Base-by-base conservation (phyloP, 257 asterid species). In the Ajuga chamaepitys region DNA sequence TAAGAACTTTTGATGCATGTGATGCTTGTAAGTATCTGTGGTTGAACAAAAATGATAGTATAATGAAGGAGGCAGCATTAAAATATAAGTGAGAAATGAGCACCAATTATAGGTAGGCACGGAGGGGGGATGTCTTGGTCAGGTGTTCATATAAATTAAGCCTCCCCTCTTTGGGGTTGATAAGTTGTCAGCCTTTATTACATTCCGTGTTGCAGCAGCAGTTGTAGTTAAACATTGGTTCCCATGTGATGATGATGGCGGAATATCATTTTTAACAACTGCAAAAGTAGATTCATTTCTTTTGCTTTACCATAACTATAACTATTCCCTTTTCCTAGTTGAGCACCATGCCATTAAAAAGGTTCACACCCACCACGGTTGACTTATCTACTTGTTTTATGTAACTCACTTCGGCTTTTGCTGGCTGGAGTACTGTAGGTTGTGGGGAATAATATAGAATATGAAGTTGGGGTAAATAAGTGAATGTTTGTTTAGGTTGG, bases 141-240 rank as follows among this genome's bases (percentile, higher is more conserved):
- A 8, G 4, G 4, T 4, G 37, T 5, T 30, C 37, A 28, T 28
- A 30, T 30, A 30, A 30, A 30, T 30, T 30, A 30, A 30, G 4
- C 3, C 16, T n/a, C n/a, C n/a, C n/a, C 37, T 28, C 7, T 22
- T 62, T 52, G 53, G 54, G 51, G 64, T 65, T 70, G 74, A 56
- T 78, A 68, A 67, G 78, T 62, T 78, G 83, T 67, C 74, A 50
- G 55, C 64, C 62, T 65, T 25, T 64, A 16, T 12, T 42, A 9
- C 35, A 17, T 54, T 50, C 59, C 12, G 59, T 45, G 22, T 45
- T 45, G 14, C 52, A 47, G 53, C n/a, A n/a, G n/a, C n/a, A n/a
- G n/a, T n/a, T 56, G 68, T 64, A 60, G 41, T 24, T 21, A 21
- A 66, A 64, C 44, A 59, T 16, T 69, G 76, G 56, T 40, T 54